These are phyloP conservation scores for Hypoxylon sp. DNA, from an alignment of 2,329 filamentous ascomycete genomes.

Conservation along the genomic window DNA sequence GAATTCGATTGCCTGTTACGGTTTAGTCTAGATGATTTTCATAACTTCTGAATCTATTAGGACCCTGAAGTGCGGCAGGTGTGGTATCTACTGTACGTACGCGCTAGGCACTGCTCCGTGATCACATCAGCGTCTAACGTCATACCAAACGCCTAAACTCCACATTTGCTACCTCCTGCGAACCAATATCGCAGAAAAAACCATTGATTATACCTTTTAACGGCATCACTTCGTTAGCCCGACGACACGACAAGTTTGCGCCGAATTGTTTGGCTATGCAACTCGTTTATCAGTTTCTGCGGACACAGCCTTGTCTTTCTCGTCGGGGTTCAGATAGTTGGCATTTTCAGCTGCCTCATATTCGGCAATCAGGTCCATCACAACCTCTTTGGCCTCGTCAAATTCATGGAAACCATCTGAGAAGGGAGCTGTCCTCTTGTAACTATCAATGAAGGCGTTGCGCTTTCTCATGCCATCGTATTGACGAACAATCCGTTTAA, in stretches of 20 bases:
- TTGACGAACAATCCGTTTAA: slow-evolving; percentile 91
- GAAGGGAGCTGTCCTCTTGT: slow-evolving; percentile 96
- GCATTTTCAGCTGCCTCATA: slow-evolving; percentile 95
- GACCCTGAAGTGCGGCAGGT: slow-evolving; percentile 5
- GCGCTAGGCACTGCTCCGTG: neutral
- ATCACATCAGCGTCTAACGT: slow-evolving; percentile 20
- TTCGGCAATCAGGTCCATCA: slow-evolving; percentile 90
- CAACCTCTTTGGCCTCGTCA: slow-evolving; percentile 92
- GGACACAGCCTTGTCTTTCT: slow-evolving; percentile 65
- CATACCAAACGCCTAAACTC: slow-evolving; percentile 45
- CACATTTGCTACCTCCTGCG: slow-evolving; percentile 16
- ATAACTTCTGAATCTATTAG: slow-evolving; percentile 18
- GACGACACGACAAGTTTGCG: neutral
- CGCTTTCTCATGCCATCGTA: slow-evolving; percentile 96
- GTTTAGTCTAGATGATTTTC: slow-evolving; percentile 19
- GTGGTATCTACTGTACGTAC: slow-evolving; percentile 38
- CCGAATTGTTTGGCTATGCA: slow-evolving; percentile 47
- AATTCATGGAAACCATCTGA: slow-evolving; percentile 93
- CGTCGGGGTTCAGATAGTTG: slow-evolving; percentile 86
- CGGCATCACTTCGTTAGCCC: slow-evolving; percentile 32
- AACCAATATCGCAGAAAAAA: slow-evolving; percentile 8
- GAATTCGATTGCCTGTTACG: slow-evolving; percentile 3
- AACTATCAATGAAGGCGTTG: slow-evolving; percentile 95
- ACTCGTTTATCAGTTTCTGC: slow-evolving; percentile 67
- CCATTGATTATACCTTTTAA: slow-evolving; percentile 20